These are phyloP conservation scores for Candida sonorensis DNA, from an alignment of 805 yeast species.

Conservation along the genomic window DNA sequence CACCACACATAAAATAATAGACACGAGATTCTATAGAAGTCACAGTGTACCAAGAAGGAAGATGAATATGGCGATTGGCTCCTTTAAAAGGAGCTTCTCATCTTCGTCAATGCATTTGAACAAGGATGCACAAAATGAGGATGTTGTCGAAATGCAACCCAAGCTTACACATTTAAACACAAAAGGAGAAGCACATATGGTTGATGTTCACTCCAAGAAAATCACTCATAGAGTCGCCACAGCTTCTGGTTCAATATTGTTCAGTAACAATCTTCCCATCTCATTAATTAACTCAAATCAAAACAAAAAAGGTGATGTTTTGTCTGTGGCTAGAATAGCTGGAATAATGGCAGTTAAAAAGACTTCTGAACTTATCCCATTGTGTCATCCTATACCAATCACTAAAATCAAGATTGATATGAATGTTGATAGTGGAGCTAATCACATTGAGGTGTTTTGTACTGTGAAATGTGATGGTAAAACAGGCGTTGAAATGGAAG, in stretches of 20 bases:
- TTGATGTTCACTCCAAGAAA: constrained; percentile 35
- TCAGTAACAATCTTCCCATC: constrained; percentile 28
- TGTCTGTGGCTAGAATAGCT: constrained; percentile 40
- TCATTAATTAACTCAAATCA: constrained; percentile 28
- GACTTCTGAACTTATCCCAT: constrained; percentile 39
- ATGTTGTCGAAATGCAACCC: too few species aligned
- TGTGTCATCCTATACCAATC: constrained; percentile 42
- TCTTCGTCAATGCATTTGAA: too few species aligned
- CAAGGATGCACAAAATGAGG: too few species aligned
- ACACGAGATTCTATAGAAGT: too few species aligned
- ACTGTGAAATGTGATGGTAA: constrained; percentile 40
- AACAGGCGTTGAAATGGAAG: constrained; percentile 58
- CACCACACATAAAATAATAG: too few species aligned
- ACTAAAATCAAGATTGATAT: constrained; percentile 34
- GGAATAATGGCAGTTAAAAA: constrained; percentile 47
- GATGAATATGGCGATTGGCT: too few species aligned
- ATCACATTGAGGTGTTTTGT: constrained; percentile 27
- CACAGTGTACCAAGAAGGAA: too few species aligned
- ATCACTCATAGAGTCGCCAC: constrained; percentile 35
- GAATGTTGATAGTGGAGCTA: constrained; percentile 11
- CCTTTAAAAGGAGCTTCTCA: constrained; percentile 1
- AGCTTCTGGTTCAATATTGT: constrained; percentile 36
- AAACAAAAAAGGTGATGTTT: constrained; percentile 47
- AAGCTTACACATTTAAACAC: constrained; percentile 33
- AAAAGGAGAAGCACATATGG: constrained; percentile 38